A percentile compares a stretch with the other conserved stretches of the same genome.
Evolutionary conservation across 2,329 filamentous ascomycete species (phyloP).

Genomic region (Stagonosporopsis vannaccii): DNA sequence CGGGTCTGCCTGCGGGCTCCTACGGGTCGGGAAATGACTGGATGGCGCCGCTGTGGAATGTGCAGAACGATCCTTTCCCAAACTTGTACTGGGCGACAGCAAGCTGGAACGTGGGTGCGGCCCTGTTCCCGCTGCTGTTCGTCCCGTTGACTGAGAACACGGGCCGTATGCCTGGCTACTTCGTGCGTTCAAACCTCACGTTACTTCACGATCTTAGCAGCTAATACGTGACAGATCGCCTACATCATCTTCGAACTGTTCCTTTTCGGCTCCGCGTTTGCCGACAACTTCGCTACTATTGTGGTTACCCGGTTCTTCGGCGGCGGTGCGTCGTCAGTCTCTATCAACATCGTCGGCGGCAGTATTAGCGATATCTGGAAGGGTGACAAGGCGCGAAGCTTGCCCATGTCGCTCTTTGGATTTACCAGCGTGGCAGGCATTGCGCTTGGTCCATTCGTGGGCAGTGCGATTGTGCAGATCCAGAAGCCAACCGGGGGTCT

Average conservation of each 20-base stretch:
- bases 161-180: constrained; percentile 56
- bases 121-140: constrained; percentile 50
- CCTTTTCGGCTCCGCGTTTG: constrained; percentile 53
- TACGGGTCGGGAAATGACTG: constrained; percentile 48
- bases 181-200: constrained; percentile 30
- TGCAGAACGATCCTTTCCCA: constrained; percentile 48
- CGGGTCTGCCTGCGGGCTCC: constrained; percentile 52
- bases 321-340: constrained; percentile 53
- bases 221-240: constrained; percentile 28
- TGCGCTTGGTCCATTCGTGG: constrained; percentile 54
- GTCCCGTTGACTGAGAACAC: constrained; percentile 54
- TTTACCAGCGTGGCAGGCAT: constrained; percentile 55
- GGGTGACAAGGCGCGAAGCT: constrained; percentile 50
- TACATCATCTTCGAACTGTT: constrained; percentile 54
- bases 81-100: constrained; percentile 50
- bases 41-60: constrained; percentile 48
- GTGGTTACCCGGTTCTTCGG: constrained; percentile 55
- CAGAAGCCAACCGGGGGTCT: constrained; percentile 33
- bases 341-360: constrained; percentile 50
- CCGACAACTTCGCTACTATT: constrained; percentile 54
- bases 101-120: constrained; percentile 52
- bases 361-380: constrained; percentile 47
- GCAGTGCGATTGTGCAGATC: constrained; percentile 51
- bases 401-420: constrained; percentile 56
- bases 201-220: neutral